Conservation (phyloP, 257 asterid species). For the Primulina huaijiensis region DNA sequence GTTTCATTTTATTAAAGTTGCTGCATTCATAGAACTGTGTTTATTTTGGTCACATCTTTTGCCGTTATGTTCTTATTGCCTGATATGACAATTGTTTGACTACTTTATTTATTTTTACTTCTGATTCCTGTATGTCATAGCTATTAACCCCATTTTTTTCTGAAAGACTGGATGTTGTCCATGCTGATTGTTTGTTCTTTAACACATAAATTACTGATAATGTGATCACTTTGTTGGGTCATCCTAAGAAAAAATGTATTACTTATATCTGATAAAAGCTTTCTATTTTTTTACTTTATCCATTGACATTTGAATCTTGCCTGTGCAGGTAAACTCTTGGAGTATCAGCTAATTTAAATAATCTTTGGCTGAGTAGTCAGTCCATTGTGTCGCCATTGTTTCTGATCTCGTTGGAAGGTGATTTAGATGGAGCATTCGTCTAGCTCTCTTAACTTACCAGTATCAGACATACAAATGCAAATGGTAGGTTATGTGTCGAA, state of each 20-base stretch:
- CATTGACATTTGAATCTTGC: slow-evolving; percentile 7
- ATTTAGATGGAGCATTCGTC: slow-evolving; percentile 60
- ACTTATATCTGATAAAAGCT: background rate
- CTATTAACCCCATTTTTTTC: background rate
- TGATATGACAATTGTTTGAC: background rate
- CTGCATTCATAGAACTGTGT: background rate
- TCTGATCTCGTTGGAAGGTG: slow-evolving; percentile 42
- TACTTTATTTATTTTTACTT: background rate
- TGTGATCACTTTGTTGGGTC: background rate
- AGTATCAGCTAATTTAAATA: slow-evolving; percentile 3
- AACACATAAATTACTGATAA: background rate
- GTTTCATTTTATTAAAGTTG: background rate
- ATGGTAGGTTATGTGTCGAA: slow-evolving; percentile 37
- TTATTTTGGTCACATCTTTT: too few species aligned
- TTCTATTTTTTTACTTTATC: background rate
- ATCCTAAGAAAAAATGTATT: background rate
- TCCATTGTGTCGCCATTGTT: slow-evolving; percentile 45
- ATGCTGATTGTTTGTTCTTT: background rate
- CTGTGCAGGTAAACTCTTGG: slow-evolving; percentile 21
- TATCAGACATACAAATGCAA: slow-evolving; percentile 44
- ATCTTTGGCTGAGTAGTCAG: background rate
- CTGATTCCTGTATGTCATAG: background rate
- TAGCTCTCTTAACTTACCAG: slow-evolving; percentile 39
- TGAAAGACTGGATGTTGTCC: background rate
- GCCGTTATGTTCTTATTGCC: background rate